These are phyloP conservation scores for Scedosporium boydii DNA, from an alignment of 2,329 filamentous ascomycete genomes.

Conservation along the genomic window DNA sequence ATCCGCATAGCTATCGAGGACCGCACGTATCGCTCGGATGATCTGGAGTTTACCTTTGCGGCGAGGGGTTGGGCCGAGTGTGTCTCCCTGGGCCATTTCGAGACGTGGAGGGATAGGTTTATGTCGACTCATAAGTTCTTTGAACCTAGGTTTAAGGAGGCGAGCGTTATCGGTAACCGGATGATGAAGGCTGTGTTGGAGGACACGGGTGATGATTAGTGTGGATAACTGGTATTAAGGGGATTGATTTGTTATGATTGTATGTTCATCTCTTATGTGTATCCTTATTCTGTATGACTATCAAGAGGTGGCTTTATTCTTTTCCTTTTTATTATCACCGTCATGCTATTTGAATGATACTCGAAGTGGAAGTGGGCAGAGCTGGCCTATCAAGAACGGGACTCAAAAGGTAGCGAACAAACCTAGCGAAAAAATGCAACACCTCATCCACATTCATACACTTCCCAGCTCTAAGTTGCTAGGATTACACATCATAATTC, in stretches of 20 bases:
- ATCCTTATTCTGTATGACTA: neutral
- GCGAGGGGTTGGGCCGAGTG: conserved; percentile 93
- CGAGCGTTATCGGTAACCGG: conserved; percentile 78
- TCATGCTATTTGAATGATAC: no score
- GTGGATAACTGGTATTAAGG: neutral
- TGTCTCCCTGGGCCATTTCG: conserved; percentile 83
- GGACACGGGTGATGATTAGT: conserved; percentile 44
- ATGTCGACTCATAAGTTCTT: conserved; percentile 87
- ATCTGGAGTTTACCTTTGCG: conserved; percentile 95
- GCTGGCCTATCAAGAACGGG: no score
- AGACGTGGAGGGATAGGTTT: conserved; percentile 86
- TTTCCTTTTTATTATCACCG: neutral
- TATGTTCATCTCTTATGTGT: neutral
- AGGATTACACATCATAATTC: no score
- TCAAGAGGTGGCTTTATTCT: neutral
- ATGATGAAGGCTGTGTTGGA: conserved; percentile 96
- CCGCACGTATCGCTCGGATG: conserved; percentile 85
- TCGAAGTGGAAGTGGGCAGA: no score
- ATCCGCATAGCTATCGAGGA: conserved; percentile 82
- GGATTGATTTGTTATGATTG: no score
- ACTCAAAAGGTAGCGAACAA: no score
- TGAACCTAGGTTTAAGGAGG: conserved; percentile 78
- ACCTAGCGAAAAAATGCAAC: no score
- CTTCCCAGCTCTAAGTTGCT: no score
- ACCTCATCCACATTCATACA: no score